phyloP scores from a whole-genome alignment of 306 rosid species.

The Medicago ruthenica region DNA sequence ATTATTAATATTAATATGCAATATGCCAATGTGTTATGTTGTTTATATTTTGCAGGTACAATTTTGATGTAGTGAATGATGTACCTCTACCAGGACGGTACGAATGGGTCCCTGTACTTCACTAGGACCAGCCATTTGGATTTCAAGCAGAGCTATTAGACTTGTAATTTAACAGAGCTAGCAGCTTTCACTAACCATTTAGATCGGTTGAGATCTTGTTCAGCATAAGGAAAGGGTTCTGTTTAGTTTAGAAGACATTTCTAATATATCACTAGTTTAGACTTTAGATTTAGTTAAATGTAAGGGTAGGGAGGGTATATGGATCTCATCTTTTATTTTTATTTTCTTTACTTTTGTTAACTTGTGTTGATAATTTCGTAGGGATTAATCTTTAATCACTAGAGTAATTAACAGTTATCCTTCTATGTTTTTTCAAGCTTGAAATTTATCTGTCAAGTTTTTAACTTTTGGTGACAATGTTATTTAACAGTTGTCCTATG shows the following conservation, averaged over 20 bases:
- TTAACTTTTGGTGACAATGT: background rate
- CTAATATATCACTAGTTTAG: slow-evolving; percentile 33
- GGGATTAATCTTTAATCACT: slow-evolving; percentile 27
- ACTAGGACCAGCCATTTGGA: slow-evolving; percentile 44
- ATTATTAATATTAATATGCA: background rate
- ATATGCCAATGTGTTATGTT: background rate
- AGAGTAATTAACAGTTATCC: slow-evolving; percentile 9
- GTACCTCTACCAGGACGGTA: slow-evolving; percentile 80
- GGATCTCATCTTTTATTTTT: background rate
- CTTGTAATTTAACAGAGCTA: slow-evolving; percentile 44
- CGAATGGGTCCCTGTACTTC: slow-evolving; percentile 82
- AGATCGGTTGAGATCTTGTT: slow-evolving; percentile 40
- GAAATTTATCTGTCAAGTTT: too few species aligned
- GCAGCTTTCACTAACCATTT: slow-evolving; percentile 48
- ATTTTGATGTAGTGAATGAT: slow-evolving; percentile 76
- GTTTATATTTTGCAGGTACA: slow-evolving; percentile 69
- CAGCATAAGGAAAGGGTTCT: slow-evolving; percentile 32
- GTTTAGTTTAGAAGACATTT: slow-evolving; percentile 44
- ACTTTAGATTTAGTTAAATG: slow-evolving; percentile 25
- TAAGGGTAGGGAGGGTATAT: slow-evolving; percentile 42
- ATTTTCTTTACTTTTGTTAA: slow-evolving; percentile 30
- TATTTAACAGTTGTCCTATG: slow-evolving; percentile 2
- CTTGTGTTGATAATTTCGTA: slow-evolving; percentile 58
- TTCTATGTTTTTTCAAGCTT: slow-evolving; percentile 9
- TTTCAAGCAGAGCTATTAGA: slow-evolving; percentile 43